These are phyloP conservation scores for Cicer pinnatifidum DNA, from an alignment of 306 rosid species.

Conservation along the genomic window DNA sequence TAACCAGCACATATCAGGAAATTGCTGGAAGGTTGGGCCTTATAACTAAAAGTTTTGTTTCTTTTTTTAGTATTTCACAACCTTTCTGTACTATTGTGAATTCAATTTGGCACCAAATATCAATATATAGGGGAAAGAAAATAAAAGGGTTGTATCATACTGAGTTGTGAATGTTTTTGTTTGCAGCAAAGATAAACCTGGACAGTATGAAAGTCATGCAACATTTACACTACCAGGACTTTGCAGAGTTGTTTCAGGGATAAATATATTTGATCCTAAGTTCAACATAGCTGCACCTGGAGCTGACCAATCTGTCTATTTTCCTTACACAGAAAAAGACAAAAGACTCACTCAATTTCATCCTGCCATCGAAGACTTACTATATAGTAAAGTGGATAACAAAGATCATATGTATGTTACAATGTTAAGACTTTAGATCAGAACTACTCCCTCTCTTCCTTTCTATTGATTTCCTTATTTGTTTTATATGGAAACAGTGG, in stretches of 20 bases:
- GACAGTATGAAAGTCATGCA: constrained; percentile 85
- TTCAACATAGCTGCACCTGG: constrained; percentile 97
- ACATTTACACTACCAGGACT: constrained; percentile 91
- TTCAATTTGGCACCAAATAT: background rate
- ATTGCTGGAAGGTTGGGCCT: constrained; percentile 81
- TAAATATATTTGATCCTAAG: constrained; percentile 84
- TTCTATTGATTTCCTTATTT: too few relatives aligned
- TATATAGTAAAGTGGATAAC: constrained; percentile 66
- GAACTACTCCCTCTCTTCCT: too few relatives aligned
- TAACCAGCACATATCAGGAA: constrained; percentile 90
- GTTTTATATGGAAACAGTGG: constrained; percentile 58
- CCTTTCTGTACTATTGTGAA: background rate
- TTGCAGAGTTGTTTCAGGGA: constrained; percentile 86
- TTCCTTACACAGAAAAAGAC: constrained; percentile 67
- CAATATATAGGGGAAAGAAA: background rate
- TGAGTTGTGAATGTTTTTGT: constrained; percentile 37
- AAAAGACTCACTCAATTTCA: constrained; percentile 58
- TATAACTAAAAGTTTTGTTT: background rate
- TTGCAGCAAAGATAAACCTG: constrained; percentile 85
- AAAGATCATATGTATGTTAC: constrained; percentile 68
- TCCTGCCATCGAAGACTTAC: constrained; percentile 71
- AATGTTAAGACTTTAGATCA: background rate
- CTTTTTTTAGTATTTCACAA: background rate
- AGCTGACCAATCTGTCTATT: constrained; percentile 85
- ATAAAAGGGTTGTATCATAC: constrained; percentile 1